A percentile compares a stretch with the other conserved stretches of the same genome.
These are phyloP conservation scores for Echria macrotheca DNA, from an alignment of 495 filamentous ascomycete species.

Conservation along the genomic window DNA sequence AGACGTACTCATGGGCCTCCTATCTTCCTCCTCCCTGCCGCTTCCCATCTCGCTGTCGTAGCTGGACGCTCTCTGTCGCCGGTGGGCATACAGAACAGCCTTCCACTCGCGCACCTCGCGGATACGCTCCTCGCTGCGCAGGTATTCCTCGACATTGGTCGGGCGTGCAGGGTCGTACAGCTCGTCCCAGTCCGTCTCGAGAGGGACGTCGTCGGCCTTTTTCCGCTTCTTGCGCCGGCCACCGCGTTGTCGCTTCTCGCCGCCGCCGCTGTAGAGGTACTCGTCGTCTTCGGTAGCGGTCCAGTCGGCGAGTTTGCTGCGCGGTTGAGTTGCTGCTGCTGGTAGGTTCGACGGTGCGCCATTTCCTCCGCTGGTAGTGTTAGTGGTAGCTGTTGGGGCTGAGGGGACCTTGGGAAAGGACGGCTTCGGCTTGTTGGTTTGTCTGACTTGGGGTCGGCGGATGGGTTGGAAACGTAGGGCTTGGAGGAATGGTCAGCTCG, in stretches of 20 bases:
- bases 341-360: slow-evolving; percentile 3
- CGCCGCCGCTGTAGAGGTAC: slow-evolving; percentile 39
- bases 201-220: slow-evolving; percentile 61
- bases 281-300: slow-evolving; percentile 64
- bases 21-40: slow-evolving; percentile 51
- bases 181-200: slow-evolving; percentile 83
- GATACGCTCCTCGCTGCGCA: slow-evolving; percentile 77
- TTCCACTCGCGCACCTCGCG: slow-evolving; percentile 84
- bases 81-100: slow-evolving; percentile 72
- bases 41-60: slow-evolving; percentile 40
- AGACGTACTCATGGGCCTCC: slow-evolving; percentile 48
- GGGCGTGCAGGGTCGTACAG: slow-evolving; percentile 82
- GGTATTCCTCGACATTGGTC: slow-evolving; percentile 82
- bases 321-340: slow-evolving; percentile 49
- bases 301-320: slow-evolving; percentile 79
- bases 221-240: slow-evolving; percentile 80
- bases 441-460: slow-evolving; percentile 60
- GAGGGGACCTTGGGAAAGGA: slow-evolving; percentile 42
- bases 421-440: slow-evolving; percentile 66
- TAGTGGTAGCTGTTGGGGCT: slow-evolving; percentile 13
- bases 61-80: slow-evolving; percentile 42
- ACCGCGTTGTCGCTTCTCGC: slow-evolving; percentile 65
- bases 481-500: too few relatives aligned
- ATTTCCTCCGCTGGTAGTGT: slow-evolving; percentile 5
- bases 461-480: slow-evolving; percentile 84